A percentile compares a stretch with the other conserved stretches of the same genome.
Conservation (phyloP, 192 early-diverging fungal genomes). For the Entomortierella lignicola region DNA sequence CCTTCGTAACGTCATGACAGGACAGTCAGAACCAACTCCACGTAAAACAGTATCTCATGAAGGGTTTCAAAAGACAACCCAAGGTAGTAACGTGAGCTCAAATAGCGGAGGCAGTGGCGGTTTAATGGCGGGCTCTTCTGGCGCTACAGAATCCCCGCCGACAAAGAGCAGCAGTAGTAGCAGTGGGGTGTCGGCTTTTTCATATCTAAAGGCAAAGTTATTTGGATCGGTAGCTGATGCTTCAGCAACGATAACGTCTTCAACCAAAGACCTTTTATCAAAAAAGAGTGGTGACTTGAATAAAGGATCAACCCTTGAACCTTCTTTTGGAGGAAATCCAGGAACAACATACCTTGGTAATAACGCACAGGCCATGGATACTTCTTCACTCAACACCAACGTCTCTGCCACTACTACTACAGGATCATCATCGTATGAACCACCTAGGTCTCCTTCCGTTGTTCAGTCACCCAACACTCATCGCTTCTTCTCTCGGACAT, state of each 20-base stretch:
- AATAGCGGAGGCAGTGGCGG: constrained; percentile 6
- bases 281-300: constrained; percentile 8
- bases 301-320: constrained; percentile 11
- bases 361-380: neutral
- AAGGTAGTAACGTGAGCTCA: constrained; percentile 11
- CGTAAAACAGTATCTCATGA: constrained; percentile 33
- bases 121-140: neutral
- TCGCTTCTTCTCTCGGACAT: constrained; percentile 30
- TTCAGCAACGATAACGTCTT: constrained; percentile 24
- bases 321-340: constrained; percentile 7
- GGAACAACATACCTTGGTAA: neutral
- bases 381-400: neutral
- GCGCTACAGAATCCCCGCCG: neutral
- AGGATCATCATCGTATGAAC: neutral
- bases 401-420: neutral
- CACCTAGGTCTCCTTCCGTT: neutral
- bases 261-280: constrained; percentile 21
- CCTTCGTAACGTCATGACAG: constrained; percentile 9
- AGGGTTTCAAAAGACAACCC: constrained; percentile 25
- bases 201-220: constrained; percentile 29
- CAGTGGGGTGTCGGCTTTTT: constrained; percentile 29
- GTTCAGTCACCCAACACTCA: neutral
- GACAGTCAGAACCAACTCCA: constrained; percentile 20
- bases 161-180: neutral
- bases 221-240: constrained; percentile 41